Conservation (phyloP, 257 asterid species). For the Phtheirospermum japonicum region DNA sequence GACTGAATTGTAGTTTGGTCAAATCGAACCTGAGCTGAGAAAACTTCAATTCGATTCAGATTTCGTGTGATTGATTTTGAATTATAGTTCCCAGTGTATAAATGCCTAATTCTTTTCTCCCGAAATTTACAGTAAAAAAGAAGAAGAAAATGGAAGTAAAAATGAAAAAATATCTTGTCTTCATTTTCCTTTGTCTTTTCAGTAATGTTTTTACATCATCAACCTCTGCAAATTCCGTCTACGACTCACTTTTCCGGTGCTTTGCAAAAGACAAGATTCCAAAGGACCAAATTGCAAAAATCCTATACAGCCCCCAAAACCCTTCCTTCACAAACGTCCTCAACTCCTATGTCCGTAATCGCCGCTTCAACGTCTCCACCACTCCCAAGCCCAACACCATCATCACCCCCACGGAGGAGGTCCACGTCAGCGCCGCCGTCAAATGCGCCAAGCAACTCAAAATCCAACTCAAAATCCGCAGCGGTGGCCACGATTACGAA, state of each 20-base stretch:
- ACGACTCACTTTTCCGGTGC: neutral
- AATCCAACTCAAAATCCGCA: conserved; percentile 10
- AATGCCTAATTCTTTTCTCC: neutral
- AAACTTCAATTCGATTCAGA: too few relatives aligned
- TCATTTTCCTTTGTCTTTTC: neutral
- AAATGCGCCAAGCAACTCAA: neutral
- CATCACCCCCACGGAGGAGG: conserved; percentile 1
- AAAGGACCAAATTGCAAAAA: neutral
- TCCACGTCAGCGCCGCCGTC: conserved; percentile 1
- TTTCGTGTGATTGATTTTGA: too few relatives aligned
- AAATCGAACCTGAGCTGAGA: too few relatives aligned
- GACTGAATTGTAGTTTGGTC: too few relatives aligned
- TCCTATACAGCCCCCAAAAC: neutral
- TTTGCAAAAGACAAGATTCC: neutral
- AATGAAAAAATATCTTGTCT: neutral
- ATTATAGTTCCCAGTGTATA: too few relatives aligned
- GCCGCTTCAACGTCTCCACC: conserved; percentile 14
- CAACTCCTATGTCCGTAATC: neutral
- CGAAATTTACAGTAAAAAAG: neutral
- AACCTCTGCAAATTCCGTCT: neutral
- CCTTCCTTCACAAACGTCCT: neutral
- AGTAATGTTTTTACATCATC: neutral
- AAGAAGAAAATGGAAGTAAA: neutral
- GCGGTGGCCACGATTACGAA: conserved; percentile 9
- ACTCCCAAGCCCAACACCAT: neutral